These are phyloP conservation scores for Salix caprea DNA, from an alignment of 345 rosid genomes.

Conservation along the genomic window DNA sequence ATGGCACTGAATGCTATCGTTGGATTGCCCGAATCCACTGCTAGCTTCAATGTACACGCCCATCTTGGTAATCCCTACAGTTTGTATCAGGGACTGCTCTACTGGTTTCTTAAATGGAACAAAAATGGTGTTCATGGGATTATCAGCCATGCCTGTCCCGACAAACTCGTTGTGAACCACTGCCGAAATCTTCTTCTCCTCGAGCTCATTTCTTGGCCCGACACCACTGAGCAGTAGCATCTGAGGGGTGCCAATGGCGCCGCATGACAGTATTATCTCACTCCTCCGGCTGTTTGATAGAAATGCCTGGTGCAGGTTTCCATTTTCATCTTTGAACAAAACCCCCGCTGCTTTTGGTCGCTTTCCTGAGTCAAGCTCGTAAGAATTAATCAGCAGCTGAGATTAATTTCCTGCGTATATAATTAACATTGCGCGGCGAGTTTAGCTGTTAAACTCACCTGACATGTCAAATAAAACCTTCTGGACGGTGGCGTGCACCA, in stretches of 20 bases:
- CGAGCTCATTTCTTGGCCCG: constrained; percentile 69
- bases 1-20: constrained; percentile 67
- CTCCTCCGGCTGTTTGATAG: constrained; percentile 46
- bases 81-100: constrained; percentile 72
- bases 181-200: constrained; percentile 54
- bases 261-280: constrained; percentile 75
- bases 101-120: constrained; percentile 61
- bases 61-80: constrained; percentile 83
- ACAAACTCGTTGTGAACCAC: constrained; percentile 61
- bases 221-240: constrained; percentile 82
- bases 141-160: constrained; percentile 90
- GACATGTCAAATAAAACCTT: constrained; percentile 61
- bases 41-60: constrained; percentile 96
- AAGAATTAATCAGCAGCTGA: not conserved
- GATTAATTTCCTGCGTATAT: not conserved
- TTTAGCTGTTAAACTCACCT: constrained; percentile 28
- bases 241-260: constrained; percentile 93
- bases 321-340: constrained; percentile 78
- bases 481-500: constrained; percentile 77
- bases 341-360: constrained; percentile 76
- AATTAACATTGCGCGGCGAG: not conserved
- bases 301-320: constrained; percentile 60
- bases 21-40: constrained; percentile 80
- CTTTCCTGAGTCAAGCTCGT: constrained; percentile 33
- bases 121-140: constrained; percentile 86